A percentile compares a stretch with the other conserved stretches of the same genome.
phyloP scores from a whole-genome alignment of 2,329 filamentous ascomycete genomes.

The Cytospora piceae region DNA sequence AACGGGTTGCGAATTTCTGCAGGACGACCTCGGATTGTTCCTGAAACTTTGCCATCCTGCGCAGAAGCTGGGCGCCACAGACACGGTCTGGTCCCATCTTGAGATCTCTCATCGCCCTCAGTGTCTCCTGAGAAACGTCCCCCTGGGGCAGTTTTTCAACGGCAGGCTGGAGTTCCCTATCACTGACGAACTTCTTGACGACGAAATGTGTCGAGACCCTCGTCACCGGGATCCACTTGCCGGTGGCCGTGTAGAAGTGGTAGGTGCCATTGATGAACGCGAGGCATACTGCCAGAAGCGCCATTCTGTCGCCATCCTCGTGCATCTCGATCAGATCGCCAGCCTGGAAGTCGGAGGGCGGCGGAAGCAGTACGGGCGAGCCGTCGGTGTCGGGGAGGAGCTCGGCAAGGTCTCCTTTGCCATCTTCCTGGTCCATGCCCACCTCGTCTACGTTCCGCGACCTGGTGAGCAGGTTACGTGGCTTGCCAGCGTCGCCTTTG shows the following conservation, averaged over 20 bases:
- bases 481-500: conserved; percentile 34
- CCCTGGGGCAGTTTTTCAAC: conserved; percentile 43
- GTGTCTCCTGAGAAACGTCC: conserved; percentile 35
- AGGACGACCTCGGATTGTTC: conserved; percentile 48
- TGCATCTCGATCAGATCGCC: conserved; percentile 57
- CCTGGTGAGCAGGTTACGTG: conserved; percentile 44
- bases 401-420: conserved; percentile 30
- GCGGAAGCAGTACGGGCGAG: conserved; percentile 41
- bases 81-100: conserved; percentile 48
- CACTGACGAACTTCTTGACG: conserved; percentile 50
- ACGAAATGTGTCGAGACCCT: conserved; percentile 53
- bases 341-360: conserved; percentile 38
- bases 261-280: conserved; percentile 54
- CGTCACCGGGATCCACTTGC: conserved; percentile 53
- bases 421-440: conserved; percentile 32
- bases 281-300: conserved; percentile 57
- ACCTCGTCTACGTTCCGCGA: conserved; percentile 38
- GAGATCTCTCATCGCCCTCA: conserved; percentile 46
- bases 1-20: conserved; percentile 50
- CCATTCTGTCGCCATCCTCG: conserved; percentile 40
- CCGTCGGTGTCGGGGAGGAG: conserved; percentile 44
- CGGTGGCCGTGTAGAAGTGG: conserved; percentile 58
- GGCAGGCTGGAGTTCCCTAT: conserved; percentile 47
- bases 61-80: conserved; percentile 48
- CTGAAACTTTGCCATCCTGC: conserved; percentile 53